Evolutionary conservation across 2,329 filamentous ascomycete genomes (phyloP).

Genomic region (Fusarium brevicatenulatum): DNA sequence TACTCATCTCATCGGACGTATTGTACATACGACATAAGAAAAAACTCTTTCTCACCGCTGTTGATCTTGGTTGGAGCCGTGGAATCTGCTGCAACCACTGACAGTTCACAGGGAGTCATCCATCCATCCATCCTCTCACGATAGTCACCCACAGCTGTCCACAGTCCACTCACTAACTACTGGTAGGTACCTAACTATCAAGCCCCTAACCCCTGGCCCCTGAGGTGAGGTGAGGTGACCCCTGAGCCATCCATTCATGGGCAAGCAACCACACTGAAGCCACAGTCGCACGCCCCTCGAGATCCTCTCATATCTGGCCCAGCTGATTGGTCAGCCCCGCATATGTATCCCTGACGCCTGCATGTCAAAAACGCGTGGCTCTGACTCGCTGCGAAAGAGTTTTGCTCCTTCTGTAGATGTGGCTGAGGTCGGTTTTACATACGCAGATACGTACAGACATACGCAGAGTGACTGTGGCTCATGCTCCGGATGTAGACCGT

Average conservation of each 20-base stretch:
- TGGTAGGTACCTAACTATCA: background rate
- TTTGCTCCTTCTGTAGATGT: slow-evolving; percentile 14
- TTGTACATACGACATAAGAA: background rate
- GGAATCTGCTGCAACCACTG: slow-evolving; percentile 24
- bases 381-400: slow-evolving; percentile 29
- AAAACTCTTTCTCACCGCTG: slow-evolving; percentile 30
- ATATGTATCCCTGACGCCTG: slow-evolving; percentile 34
- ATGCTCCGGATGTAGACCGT: slow-evolving; percentile 21
- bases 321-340: slow-evolving; percentile 35
- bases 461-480: slow-evolving; percentile 19
- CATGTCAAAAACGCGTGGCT: slow-evolving; percentile 29
- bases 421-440: slow-evolving; percentile 13
- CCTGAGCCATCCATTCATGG: slow-evolving; percentile 30
- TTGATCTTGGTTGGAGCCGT: slow-evolving; percentile 25
- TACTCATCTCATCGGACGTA: background rate
- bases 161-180: background rate
- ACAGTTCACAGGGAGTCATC: slow-evolving; percentile 24
- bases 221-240: slow-evolving; percentile 1
- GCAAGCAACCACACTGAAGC: slow-evolving; percentile 9
- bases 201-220: slow-evolving; percentile 28
- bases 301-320: background rate
- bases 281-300: slow-evolving; percentile 20
- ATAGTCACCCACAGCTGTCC: slow-evolving; percentile 6
- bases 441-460: background rate
- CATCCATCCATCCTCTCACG: slow-evolving; percentile 25